A percentile compares a stretch with the other conserved stretches of the same genome.
Evolutionary conservation across 2,329 filamentous ascomycete genomes (phyloP).

Genomic region (Aspergillus sp.): DNA sequence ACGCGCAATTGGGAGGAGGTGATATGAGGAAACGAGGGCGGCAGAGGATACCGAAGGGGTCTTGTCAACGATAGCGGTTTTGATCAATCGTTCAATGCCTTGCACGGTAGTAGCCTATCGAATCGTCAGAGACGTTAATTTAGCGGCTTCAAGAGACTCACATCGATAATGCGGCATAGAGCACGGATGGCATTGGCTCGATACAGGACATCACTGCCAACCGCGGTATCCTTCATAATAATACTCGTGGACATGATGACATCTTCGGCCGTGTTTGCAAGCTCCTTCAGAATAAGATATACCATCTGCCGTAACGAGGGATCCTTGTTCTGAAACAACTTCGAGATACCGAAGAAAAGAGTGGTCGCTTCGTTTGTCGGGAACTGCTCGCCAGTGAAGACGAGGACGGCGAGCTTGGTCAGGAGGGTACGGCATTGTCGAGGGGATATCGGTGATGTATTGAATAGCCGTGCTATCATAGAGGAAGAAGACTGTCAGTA

Average conservation of each 20-base stretch:
- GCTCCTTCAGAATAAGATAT: constrained; percentile 95
- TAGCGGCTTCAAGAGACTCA: constrained; percentile 44
- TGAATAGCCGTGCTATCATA: constrained; percentile 83
- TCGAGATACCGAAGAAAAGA: constrained; percentile 98
- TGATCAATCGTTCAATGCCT: constrained; percentile 97
- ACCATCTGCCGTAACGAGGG: constrained; percentile 98
- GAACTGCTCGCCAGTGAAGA: constrained; percentile 97
- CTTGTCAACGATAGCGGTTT: constrained; percentile 99
- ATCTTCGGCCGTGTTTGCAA: constrained; percentile 92
- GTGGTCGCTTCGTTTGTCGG: constrained; percentile 96
- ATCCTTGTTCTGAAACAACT: constrained; percentile 99
- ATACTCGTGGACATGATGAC: constrained; percentile 99
- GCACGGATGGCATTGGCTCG: constrained; percentile 94
- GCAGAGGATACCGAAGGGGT: constrained; percentile 96
- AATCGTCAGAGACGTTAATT: constrained; percentile 16
- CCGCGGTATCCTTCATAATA: constrained; percentile 99
- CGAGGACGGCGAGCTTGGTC: constrained; percentile 92
- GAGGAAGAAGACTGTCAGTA: constrained; percentile 14
- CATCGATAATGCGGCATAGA: constrained; percentile 94
- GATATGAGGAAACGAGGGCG: constrained; percentile 93
- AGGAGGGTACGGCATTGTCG: constrained; percentile 96
- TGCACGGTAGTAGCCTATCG: constrained; percentile 85
- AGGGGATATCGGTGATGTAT: constrained; percentile 93
- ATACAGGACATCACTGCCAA: constrained; percentile 90
- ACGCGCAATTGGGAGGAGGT: constrained; percentile 90